Base-by-base conservation (phyloP, 2,329 filamentous ascomycete species). In the Zarea fungicola region DNA sequence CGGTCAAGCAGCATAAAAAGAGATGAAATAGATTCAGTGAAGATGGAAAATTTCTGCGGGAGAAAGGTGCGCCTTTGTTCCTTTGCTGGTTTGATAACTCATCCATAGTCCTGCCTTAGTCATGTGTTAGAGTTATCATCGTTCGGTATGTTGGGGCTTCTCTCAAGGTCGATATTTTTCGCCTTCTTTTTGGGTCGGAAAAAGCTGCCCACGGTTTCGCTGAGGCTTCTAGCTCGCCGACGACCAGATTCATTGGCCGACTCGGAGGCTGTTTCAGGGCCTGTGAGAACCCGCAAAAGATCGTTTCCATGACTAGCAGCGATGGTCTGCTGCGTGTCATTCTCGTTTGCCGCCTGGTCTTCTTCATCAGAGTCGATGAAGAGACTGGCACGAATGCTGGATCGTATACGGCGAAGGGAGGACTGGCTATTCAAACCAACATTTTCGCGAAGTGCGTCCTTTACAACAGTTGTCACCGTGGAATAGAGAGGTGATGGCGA, bases 401-500 rank as follows among this genome's bases (percentile, higher is more conserved):
- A 73, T 40, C 75, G 69, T 47, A 74, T 66, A 11, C 76, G 70
- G 40, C 72, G 65, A 41, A 73, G 64, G 8, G 74, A 75, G 9
- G 71, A 69, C 48, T 66, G 70, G 34, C 35, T 68, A 68, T 6
- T 68, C 52, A 18, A 66, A 6, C 18, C 21, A 22, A 73, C 69
- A 14, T 73, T 66, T 26, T 72, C 69, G 10, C 74, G 66, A 2
- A 79, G 66, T 25, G 72, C 76, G 54, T 82, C 78, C 35, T 77
- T 75, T 36, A 83, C 75, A 1, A 79, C 77, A 0, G 76, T 76
- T 16, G 71, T 78, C 31, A 83, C 75, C 2, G 79, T 81, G 0
- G 78, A 80, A 2, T 78, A 80, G 28, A 82, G 69, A 0, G 79
- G 79, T 0, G 78, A 81, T 10, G 79, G 78, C 3, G 78, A 81